These are phyloP conservation scores for Articulospora tetracladia DNA, from an alignment of 495 filamentous ascomycete genomes.

Conservation along the genomic window DNA sequence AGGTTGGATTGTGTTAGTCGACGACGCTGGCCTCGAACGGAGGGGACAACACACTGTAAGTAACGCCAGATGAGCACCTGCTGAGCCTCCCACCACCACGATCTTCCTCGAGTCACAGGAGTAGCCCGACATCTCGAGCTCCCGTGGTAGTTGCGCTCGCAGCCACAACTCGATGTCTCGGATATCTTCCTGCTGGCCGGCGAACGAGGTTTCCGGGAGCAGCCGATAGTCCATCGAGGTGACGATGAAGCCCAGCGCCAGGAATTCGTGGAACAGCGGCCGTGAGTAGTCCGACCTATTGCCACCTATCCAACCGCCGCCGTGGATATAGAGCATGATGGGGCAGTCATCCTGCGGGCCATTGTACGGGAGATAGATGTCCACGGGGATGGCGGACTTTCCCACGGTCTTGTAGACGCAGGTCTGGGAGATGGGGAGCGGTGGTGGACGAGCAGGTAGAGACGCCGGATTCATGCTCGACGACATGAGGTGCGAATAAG, in stretches of 20 bases:
- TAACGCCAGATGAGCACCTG: conserved; percentile 17
- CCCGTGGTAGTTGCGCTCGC: background rate
- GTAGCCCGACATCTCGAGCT: background rate
- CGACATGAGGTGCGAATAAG: background rate
- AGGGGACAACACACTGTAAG: conserved; percentile 4
- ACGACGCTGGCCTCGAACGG: background rate
- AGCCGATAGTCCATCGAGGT: conserved; percentile 15
- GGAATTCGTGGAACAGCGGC: conserved; percentile 12
- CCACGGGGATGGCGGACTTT: conserved; percentile 1
- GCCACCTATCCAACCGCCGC: conserved; percentile 13
- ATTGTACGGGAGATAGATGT: conserved; percentile 15
- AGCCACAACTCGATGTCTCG: conserved; percentile 16
- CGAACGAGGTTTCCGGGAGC: conserved; percentile 7
- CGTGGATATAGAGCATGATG: conserved; percentile 7
- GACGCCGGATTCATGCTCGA: background rate
- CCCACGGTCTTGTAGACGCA: conserved; percentile 13
- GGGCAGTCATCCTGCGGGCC: background rate
- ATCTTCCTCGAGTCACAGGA: conserved; percentile 4
- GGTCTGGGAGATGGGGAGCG: conserved; percentile 11
- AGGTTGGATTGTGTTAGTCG: background rate
- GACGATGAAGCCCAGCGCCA: conserved; percentile 11
- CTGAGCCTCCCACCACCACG: conserved; percentile 8
- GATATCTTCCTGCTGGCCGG: conserved; percentile 13
- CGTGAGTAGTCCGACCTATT: conserved; percentile 15
- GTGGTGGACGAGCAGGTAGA: conserved; percentile 4